phyloP scores from a whole-genome alignment of 2,329 filamentous ascomycete species.

The Akanthomyces muscarius region DNA sequence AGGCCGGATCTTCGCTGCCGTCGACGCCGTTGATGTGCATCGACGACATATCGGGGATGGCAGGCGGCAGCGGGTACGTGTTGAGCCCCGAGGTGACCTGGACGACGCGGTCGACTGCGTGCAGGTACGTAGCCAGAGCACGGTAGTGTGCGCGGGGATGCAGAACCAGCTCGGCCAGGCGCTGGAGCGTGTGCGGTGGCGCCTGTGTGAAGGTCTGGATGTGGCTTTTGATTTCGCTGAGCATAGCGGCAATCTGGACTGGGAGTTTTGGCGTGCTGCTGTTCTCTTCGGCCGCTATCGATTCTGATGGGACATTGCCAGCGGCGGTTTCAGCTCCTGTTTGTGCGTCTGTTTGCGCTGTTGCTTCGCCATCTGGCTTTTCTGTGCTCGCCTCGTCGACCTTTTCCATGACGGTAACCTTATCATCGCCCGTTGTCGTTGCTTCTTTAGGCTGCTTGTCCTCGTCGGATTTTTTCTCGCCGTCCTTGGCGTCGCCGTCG shows the following conservation, averaged over 20 bases:
- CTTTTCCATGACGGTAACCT: constrained; percentile 21
- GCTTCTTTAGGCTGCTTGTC: background rate
- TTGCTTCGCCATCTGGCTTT: background rate
- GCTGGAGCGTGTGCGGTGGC: constrained; percentile 90
- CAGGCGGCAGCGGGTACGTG: constrained; percentile 75
- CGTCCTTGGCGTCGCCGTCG: constrained; percentile 22
- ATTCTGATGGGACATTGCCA: background rate
- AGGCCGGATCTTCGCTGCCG: constrained; percentile 38
- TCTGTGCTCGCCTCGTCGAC: background rate
- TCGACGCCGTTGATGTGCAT: constrained; percentile 59
- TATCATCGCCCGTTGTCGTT: background rate
- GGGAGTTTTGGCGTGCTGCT: constrained; percentile 46
- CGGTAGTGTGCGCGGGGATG: constrained; percentile 74
- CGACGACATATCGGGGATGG: constrained; percentile 54
- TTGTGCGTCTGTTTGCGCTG: background rate
- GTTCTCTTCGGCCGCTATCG: constrained; percentile 28
- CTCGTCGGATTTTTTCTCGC: background rate
- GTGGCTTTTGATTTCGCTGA: constrained; percentile 56
- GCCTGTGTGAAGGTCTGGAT: constrained; percentile 66
- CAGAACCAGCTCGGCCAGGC: constrained; percentile 81
- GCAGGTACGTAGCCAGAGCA: constrained; percentile 77
- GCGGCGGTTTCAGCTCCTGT: constrained; percentile 1
- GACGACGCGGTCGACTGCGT: constrained; percentile 85
- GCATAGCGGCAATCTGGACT: constrained; percentile 58
- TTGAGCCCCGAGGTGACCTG: constrained; percentile 80